Base-by-base conservation (phyloP, 1,139 yeast species). In the Hansenula sp. region DNA sequence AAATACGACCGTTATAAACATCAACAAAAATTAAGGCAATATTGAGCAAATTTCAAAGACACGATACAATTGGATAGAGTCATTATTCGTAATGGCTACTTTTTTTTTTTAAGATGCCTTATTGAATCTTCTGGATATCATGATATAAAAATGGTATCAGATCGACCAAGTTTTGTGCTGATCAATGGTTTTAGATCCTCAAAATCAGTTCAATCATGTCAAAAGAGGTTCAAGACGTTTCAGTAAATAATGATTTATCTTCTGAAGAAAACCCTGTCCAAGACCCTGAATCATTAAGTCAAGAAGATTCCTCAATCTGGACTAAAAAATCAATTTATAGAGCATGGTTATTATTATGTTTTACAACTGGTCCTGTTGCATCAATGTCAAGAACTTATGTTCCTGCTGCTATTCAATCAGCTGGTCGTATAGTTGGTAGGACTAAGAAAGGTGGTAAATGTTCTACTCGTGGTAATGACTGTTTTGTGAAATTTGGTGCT, bases 381-480 rank as follows among this genome's bases (percentile, higher is more conserved):
- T 61, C 73, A 1, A 68, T 70, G 73, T 50, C 65, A 3, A 57
- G 71, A 41, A 60, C 72, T 1, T 70, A 69, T 45, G 69, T 69
- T 13, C 71, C 73, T 8, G 74, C 73, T 0, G 61, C 63, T 0
- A 61, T 70, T 29, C 75, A 70, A 48, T 66, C 74, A 0, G 60
- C 61, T 20, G 71, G 70, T 2, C 48, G 60, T 27, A 52, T 57
- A 2, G 47, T 69, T 6, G 75, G 75, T 2, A 46, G 51, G 29
- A 57, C 58, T 1, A 49, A 54, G 13, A 41, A 44, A 0, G 71
- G 68, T 1, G 43, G 40, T 0, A 43, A 34, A 19, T 70, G 75
- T 49, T 39, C 47, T 0, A 36, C 41, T 3, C 50, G 49, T 24
- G 73, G 74, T 0, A 65, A 64, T 38, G 70, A 69, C 44, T 70